Conservation (phyloP, 805 yeast species). For the Kodamaea laetipori region DNA sequence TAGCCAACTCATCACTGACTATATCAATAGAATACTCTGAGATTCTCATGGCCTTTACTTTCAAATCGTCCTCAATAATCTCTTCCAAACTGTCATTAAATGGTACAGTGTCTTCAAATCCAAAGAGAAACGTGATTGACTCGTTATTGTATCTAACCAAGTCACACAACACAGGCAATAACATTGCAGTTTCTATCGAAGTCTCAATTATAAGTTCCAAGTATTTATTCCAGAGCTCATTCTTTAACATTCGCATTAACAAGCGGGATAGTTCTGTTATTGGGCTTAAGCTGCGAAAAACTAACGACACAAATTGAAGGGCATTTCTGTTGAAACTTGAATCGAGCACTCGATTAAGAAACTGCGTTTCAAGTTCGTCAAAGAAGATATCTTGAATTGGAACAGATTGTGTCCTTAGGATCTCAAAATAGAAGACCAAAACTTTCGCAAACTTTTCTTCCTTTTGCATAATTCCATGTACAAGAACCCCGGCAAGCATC, state of each 20-base stretch:
- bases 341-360: slow-evolving; percentile 4
- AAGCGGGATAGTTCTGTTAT: neutral
- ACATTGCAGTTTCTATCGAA: neutral
- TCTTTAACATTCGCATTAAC: neutral
- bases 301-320: neutral
- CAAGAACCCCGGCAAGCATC: neutral
- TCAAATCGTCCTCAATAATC: slow-evolving; percentile 12
- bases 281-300: neutral
- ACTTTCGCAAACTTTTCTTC: no score
- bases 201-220: neutral
- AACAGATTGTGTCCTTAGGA: neutral
- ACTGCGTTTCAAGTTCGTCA: neutral
- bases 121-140: neutral
- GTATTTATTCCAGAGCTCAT: neutral
- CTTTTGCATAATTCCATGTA: neutral
- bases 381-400: neutral
- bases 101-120: neutral
- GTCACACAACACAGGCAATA: neutral
- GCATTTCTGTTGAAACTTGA: neutral
- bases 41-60: slow-evolving; percentile 21
- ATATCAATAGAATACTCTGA: slow-evolving; percentile 3
- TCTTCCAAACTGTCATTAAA: neutral
- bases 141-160: neutral
- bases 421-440: neutral
- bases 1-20: neutral